Base-by-base conservation (phyloP, 2,329 filamentous ascomycete species). In the Penicillium sp. region DNA sequence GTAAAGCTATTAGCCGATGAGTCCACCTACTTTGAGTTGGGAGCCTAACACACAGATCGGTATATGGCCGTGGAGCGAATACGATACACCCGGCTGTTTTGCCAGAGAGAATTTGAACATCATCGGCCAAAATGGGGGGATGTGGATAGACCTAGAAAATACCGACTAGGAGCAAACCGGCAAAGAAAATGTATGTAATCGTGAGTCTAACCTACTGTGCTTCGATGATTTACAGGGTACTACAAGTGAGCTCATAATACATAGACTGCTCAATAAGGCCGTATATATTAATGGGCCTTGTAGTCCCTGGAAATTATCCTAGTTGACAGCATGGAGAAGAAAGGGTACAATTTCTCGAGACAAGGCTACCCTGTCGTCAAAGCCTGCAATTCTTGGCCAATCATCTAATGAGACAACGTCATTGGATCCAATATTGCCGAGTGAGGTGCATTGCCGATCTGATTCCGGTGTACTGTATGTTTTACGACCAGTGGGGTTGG, bases 401-500 rank as follows among this genome's bases (percentile, higher is more conserved):
- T 28, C 39, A 14, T 33, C 42, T 21, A 29, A 14, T 16, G 9
- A 45, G n/a, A 19, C 5, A 21, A 45, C 42, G 42, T 45, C 42
- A 45, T 24, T 45, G 16, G 42, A n/a, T 8, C 3, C 23, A 4
- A 24, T 19, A 34, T 9, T 28, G 28, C 37, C 51, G 51, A 42
- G 26, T 31, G 42, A 45, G 42, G 10, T 45, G 42, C 42, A 45
- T 45, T 45, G 42, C 18, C 43, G 51, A 57, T 57, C 55, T 31
- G 9, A 19, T 47, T 33, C 29, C 42, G 26, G 18, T 51, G 43
- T 14, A 37, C 14, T 51, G 43, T 14, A 37, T 13, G 29, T 43
- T 39, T 29, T n/a, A 26, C n/a, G 21, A 43, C 51, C 29, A 24
- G 52, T 29, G 43, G 51, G 50, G 34, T 46, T 50, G 34, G 46